Evolutionary conservation across 148 eudicot genomes (phyloP).

Genomic region (Salicornia ramosissima): DNA sequence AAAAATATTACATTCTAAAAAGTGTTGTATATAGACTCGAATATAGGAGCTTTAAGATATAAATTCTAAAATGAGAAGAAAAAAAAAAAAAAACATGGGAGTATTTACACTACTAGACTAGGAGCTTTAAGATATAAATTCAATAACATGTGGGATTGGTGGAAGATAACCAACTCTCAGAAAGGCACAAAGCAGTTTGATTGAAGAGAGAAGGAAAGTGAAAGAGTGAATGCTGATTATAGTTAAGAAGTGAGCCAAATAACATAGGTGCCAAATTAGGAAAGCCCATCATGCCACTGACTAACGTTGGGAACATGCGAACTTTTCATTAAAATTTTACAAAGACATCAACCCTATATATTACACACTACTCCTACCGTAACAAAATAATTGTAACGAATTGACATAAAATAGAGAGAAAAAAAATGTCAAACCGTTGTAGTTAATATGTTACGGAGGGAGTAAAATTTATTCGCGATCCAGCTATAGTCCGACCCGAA

Average conservation of each 20-base stretch:
- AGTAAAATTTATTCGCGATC: too few relatives aligned
- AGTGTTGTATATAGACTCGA: too few relatives aligned
- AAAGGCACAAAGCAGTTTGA: constrained; percentile 5
- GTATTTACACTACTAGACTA: too few relatives aligned
- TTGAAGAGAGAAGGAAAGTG: background rate
- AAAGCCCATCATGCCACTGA: constrained; percentile 57
- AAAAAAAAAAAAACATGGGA: too few relatives aligned
- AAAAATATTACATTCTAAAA: too few relatives aligned
- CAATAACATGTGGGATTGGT: background rate
- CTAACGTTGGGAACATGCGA: constrained; percentile 57
- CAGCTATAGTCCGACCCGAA: too few relatives aligned
- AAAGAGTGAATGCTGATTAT: constrained; percentile 17
- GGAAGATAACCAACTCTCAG: background rate
- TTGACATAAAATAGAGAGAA: too few relatives aligned
- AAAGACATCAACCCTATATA: background rate
- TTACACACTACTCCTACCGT: background rate
- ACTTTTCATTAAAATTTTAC: background rate
- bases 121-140: too few relatives aligned
- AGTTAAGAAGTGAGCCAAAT: constrained; percentile 15
- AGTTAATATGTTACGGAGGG: too few relatives aligned
- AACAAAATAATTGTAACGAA: background rate
- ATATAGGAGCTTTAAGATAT: too few relatives aligned
- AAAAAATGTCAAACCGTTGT: too few relatives aligned
- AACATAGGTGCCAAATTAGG: constrained; percentile 22
- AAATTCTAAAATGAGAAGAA: too few relatives aligned